phyloP scores from a whole-genome alignment of 1,284 basidiomycete genomes.

The Cutaneotrichosporon cavernicola region DNA sequence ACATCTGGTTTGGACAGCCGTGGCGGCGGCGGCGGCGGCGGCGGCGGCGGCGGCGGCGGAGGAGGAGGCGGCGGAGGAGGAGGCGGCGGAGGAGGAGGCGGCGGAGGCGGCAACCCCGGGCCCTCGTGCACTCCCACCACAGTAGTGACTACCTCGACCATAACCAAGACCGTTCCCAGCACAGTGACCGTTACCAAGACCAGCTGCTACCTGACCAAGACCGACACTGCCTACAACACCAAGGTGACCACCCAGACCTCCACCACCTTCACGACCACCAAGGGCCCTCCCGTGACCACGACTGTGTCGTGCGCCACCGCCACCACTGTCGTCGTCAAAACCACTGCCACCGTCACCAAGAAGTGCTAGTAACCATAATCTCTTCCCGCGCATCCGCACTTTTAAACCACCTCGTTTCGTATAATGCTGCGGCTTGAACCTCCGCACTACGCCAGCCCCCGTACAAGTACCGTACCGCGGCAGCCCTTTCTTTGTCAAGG shows the following conservation, averaged over 20 bases:
- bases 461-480: not conserved
- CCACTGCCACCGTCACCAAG: conserved; percentile 9
- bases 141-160: not conserved
- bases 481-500: not conserved
- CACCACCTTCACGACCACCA: conserved; percentile 9
- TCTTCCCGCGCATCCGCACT: not conserved
- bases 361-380: not conserved
- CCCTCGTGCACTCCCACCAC: conserved; percentile 19
- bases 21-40: not conserved
- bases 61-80: too few relatives aligned
- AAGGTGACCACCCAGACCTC: conserved; percentile 3
- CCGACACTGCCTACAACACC: not conserved
- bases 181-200: conserved; percentile 7
- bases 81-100: not conserved
- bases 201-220: conserved; percentile 13
- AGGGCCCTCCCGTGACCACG: conserved; percentile 13
- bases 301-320: conserved; percentile 2
- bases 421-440: not conserved
- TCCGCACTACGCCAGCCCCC: not conserved
- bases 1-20: not conserved
- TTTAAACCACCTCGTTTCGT: not conserved
- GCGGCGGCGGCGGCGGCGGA: not conserved
- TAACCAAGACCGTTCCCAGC: conserved; percentile 13
- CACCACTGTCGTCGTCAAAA: conserved; percentile 4
- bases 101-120: not conserved